phyloP scores from a whole-genome alignment of 108 stramenopile genomes.

The Asterionellopsis glacialis region DNA sequence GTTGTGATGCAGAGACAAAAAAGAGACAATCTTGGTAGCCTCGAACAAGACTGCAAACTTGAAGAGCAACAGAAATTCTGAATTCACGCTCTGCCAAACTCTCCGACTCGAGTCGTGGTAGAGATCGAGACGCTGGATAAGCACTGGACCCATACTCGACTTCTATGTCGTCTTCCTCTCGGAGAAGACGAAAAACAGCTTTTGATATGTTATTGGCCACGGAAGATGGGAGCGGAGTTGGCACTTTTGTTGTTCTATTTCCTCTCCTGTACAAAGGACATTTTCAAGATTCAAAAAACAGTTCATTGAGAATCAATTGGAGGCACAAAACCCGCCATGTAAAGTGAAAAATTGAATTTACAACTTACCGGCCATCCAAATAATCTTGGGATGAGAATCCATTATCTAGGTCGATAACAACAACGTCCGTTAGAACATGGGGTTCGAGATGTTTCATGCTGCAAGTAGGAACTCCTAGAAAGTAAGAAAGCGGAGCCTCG shows the following conservation, averaged over 20 bases:
- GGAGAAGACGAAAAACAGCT: constrained; percentile 65
- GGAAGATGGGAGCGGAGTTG: constrained; percentile 70
- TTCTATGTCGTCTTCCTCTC: constrained; percentile 71
- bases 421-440: constrained; percentile 64
- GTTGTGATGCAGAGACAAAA: constrained; percentile 57
- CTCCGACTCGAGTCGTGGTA: constrained; percentile 71
- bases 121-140: constrained; percentile 41
- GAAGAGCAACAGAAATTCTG: constrained; percentile 67
- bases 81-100: constrained; percentile 78
- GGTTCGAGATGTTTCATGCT: constrained; percentile 60
- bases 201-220: constrained; percentile 70
- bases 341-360: constrained; percentile 1
- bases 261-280: constrained; percentile 17
- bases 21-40: constrained; percentile 84
- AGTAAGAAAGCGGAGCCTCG: constrained; percentile 79
- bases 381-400: constrained; percentile 52
- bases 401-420: constrained; percentile 78
- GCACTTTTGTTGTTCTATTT: constrained; percentile 33
- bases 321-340: too few relatives aligned
- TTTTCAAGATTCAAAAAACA: constrained; percentile 3
- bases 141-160: constrained; percentile 43
- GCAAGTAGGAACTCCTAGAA: constrained; percentile 68
- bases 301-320: background rate
- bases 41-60: constrained; percentile 73
- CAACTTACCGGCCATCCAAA: constrained; percentile 40